These are phyloP conservation scores for Massariosphaeria phaeospora DNA, from an alignment of 495 filamentous ascomycete genomes.

Conservation along the genomic window DNA sequence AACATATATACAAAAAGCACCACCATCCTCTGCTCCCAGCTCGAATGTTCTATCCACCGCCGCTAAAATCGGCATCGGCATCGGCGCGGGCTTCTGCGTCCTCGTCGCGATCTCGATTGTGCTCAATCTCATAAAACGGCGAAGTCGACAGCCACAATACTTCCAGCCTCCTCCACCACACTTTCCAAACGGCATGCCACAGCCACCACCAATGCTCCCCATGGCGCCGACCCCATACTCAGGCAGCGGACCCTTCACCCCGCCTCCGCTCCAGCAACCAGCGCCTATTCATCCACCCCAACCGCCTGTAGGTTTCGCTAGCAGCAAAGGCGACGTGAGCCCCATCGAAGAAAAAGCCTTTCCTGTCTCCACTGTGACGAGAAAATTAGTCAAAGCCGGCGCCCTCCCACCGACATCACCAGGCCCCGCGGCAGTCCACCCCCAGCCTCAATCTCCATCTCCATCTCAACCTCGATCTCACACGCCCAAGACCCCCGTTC, in stretches of 20 bases:
- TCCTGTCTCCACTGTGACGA: background rate
- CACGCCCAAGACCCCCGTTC: background rate
- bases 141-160: background rate
- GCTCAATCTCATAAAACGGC: conserved; percentile 7
- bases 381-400: background rate
- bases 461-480: background rate
- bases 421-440: background rate
- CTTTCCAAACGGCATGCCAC: no score
- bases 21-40: background rate
- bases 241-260: conserved; percentile 7
- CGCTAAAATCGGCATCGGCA: conserved; percentile 18
- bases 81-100: conserved; percentile 13
- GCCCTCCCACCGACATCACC: no score
- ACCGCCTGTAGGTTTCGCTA: background rate
- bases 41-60: conserved; percentile 1
- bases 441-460: background rate
- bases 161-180: conserved; percentile 3
- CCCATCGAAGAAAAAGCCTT: conserved; percentile 16
- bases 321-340: conserved; percentile 5
- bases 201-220: background rate
- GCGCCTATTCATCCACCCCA: background rate
- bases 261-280: conserved; percentile 9
- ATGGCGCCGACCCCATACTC: conserved; percentile 21
- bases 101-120: conserved; percentile 11
- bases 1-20: no score